phyloP scores from a whole-genome alignment of 768 basidiomycete species.

The Leccinum sublutescens region DNA sequence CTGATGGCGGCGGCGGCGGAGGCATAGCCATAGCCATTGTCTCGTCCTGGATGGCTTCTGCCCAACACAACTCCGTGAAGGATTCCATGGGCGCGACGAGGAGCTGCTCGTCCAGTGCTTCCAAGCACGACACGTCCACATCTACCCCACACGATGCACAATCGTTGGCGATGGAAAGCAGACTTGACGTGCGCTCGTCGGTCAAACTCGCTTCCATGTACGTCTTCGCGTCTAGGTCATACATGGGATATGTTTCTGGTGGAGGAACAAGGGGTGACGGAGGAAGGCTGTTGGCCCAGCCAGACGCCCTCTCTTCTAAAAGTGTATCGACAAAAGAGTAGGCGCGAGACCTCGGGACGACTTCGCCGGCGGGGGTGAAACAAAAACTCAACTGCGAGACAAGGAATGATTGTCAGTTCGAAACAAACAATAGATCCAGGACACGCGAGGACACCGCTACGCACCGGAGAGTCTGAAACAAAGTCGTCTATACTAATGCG shows the following conservation, averaged over 20 bases:
- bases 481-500: conserved; percentile 33
- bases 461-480: conserved; percentile 28
- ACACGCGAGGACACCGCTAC: conserved; percentile 2
- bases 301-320: conserved; percentile 17
- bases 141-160: conserved; percentile 31
- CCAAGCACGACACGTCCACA: conserved; percentile 37
- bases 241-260: conserved; percentile 9
- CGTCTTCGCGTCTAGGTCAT: conserved; percentile 4
- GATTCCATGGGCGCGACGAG: conserved; percentile 37
- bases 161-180: conserved; percentile 20
- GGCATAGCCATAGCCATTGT: neutral
- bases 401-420: conserved; percentile 2
- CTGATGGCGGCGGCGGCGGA: neutral
- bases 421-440: neutral
- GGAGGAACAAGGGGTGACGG: conserved; percentile 8
- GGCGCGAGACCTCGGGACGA: conserved; percentile 6
- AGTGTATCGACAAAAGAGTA: conserved; percentile 15
- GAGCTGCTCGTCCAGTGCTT: conserved; percentile 40
- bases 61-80: conserved; percentile 43
- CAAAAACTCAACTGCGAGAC: conserved; percentile 19
- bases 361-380: conserved; percentile 21
- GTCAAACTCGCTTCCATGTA: neutral
- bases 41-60: conserved; percentile 33
- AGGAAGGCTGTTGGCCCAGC: conserved; percentile 21
- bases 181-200: conserved; percentile 7